phyloP scores from a whole-genome alignment of 106 monocot genomes.

The Acanthochlamys bracteata region DNA sequence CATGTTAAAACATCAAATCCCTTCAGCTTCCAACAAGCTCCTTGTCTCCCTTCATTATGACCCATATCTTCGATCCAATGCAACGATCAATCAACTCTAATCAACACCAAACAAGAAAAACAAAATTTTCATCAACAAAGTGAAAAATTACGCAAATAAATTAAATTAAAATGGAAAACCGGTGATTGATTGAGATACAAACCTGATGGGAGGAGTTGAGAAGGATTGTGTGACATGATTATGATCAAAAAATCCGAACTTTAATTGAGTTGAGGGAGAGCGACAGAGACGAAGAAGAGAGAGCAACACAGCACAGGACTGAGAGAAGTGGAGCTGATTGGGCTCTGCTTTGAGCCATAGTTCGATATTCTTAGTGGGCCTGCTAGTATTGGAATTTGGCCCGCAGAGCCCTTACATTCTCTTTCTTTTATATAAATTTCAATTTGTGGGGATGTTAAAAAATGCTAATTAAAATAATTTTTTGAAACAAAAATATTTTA shows the following conservation, averaged over 20 bases:
- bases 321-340: no score
- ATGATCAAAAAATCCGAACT: not conserved
- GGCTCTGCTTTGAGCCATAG: no score
- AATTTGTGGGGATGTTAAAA: no score
- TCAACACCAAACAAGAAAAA: not conserved
- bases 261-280: not conserved
- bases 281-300: not conserved
- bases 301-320: not conserved
- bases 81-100: constrained; percentile 96
- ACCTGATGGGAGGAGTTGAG: constrained; percentile 46
- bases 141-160: not conserved
- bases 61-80: constrained; percentile 99
- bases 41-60: constrained; percentile 99
- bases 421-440: no score
- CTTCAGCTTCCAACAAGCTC: constrained; percentile 91
- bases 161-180: not conserved
- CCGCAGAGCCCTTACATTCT: no score
- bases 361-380: no score
- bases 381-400: no score
- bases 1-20: constrained; percentile 99
- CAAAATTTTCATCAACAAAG: not conserved
- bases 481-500: no score
- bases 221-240: constrained; percentile 36
- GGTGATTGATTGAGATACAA: not conserved
- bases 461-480: no score